phyloP scores from a whole-genome alignment of 2,329 filamentous ascomycete species.

The Sporothrix humicola region DNA sequence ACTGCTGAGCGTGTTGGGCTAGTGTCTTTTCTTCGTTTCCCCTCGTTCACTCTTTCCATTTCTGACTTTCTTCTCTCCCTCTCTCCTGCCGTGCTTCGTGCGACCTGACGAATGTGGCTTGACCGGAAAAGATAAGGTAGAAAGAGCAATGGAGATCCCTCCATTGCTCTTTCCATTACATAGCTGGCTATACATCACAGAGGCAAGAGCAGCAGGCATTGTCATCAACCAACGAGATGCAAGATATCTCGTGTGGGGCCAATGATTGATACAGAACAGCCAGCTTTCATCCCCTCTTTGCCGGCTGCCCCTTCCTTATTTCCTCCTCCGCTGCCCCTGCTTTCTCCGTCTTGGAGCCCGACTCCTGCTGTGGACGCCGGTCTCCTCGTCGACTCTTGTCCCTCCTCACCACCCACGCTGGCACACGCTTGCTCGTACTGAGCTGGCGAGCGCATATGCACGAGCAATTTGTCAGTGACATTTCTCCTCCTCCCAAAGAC shows the following conservation, averaged over 20 bases:
- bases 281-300: constrained; percentile 23
- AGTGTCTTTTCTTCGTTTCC: neutral
- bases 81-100: constrained; percentile 6
- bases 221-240: neutral
- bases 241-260: constrained; percentile 8
- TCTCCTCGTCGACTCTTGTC: neutral
- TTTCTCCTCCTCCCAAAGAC: neutral
- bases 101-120: constrained; percentile 1
- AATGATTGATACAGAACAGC: neutral
- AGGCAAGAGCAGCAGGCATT: neutral
- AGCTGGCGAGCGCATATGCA: neutral
- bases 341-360: constrained; percentile 13
- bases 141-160: constrained; percentile 1
- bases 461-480: constrained; percentile 2
- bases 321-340: neutral
- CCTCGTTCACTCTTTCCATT: neutral
- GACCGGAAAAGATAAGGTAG: neutral
- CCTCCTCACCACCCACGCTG: too few relatives aligned
- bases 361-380: neutral
- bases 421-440: neutral
- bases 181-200: neutral
- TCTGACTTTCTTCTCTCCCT: neutral
- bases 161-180: neutral
- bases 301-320: neutral
- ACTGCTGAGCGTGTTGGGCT: neutral